Evolutionary conservation across 345 rosid species (phyloP).

Genomic region (Clausena lansium): DNA sequence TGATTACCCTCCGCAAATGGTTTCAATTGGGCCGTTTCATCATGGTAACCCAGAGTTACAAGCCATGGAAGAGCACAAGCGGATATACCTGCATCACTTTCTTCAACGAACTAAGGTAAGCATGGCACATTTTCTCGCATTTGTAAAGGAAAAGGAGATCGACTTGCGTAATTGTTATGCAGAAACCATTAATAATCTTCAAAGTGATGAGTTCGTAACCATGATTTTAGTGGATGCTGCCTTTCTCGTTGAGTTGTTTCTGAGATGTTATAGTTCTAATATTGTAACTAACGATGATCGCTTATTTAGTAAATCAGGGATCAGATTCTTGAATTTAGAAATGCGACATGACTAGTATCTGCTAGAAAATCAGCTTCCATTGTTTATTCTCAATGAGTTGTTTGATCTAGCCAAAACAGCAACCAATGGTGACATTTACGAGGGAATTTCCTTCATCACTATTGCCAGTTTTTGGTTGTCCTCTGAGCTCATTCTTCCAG

Average conservation of each 20-base stretch:
- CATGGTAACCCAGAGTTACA: too few relatives aligned
- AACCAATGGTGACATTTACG: too few relatives aligned
- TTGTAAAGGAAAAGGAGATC: too few relatives aligned
- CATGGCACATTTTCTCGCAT: too few relatives aligned
- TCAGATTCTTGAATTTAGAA: background rate
- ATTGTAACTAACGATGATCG: background rate
- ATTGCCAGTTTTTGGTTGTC: too few relatives aligned
- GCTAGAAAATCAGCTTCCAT: slow-evolving; percentile 36
- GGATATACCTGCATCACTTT: too few relatives aligned
- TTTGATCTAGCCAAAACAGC: background rate
- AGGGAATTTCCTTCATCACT: background rate
- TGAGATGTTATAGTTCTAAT: background rate
- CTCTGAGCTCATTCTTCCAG: too few relatives aligned
- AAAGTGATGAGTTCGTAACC: too few relatives aligned
- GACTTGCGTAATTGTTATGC: too few relatives aligned
- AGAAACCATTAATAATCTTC: too few relatives aligned
- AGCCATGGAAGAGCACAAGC: too few relatives aligned
- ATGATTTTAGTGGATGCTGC: background rate
- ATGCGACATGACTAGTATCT: slow-evolving; percentile 9
- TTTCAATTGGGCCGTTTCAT: background rate
- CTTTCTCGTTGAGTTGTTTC: slow-evolving; percentile 19
- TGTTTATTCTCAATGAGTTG: slow-evolving; percentile 23
- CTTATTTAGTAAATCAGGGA: slow-evolving; percentile 7
- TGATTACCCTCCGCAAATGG: background rate
- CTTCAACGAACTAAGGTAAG: too few relatives aligned